Evolutionary conservation across 768 basidiomycete species (phyloP), one percentile per base, ranked within the genome.

Genomic region (Trametes cubensis): DNA sequence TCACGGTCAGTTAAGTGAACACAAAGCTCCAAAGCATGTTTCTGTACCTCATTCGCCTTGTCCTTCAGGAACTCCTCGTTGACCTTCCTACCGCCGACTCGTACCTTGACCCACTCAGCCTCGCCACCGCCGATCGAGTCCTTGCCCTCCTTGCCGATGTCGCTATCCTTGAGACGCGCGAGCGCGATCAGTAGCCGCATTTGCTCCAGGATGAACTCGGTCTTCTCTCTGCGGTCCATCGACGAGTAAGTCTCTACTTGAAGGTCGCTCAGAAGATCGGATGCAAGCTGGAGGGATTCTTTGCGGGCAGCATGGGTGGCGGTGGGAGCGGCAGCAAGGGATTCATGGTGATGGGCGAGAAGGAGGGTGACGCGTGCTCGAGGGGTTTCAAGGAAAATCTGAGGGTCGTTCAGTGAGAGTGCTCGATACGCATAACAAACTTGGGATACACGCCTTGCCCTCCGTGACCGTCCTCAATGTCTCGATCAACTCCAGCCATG

Each of bases 221-320:
- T 97, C 82, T 99, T 99, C 76, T 99, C 97, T 71, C 91, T 79
- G 62, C 95, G 87, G 66, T 98, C 94, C 97, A 99, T 98, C 6
- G 93, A 94, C 15, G 95, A 98, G 73, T 98, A 99, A 1, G 97
- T 98, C 77, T 99, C 97, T 41, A 99, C 95, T 78, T 98, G 95
- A 2, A 99, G 85, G 61, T 99, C 97, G 23, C 89, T 89, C 63
- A 98, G 81, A 28, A 98, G 78, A 65, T 98, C 97, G 0, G 93
- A 95, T 6, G 97, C 95, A 0, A 87, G 89, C 69, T 90, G 86
- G 41, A 94, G 77, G 44, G 88, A 85, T 67, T 92, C 89, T 66
- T 89, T 90, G 20, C 72, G 64, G 8, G 71, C 56, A 3, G 71
- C 52, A 0, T 75, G 52, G 26, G 78, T 67, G 21, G 74, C 72